Base-by-base conservation (phyloP, 352 stramenopile species). In the Phytophthora foliorum region DNA sequence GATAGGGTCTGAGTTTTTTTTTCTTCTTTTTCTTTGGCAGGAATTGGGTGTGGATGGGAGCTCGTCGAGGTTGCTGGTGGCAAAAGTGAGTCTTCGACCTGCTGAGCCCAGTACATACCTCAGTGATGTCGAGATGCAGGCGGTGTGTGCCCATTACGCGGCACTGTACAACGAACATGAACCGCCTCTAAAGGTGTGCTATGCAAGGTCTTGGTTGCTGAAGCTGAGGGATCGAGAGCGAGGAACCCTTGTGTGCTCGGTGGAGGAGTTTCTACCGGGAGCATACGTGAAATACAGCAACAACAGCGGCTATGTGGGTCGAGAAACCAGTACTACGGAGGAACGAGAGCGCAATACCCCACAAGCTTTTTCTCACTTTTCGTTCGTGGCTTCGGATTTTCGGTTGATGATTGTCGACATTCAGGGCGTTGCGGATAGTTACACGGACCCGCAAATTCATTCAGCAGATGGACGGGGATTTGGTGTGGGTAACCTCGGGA, bases 91-190 rank as follows among this genome's bases (percentile, higher is more conserved):
- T 64, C 84, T 91, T 31, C 77, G 82, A 24, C 69, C 71, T 7
- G 84, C 81, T 10, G 88, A 91, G 19, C 84, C 86, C 5, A 92
- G 81, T 19, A 86, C 85, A 0, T 95, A 95, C 57, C 69, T 93
- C 48, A 92, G 88, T 64, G 89, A 97, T 39, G 89, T 97, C 21
- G 89, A 97, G 72, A 95, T 95, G 89, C 89, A 97, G 68, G 88
- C 89, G 6, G 86, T 94, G 11, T 97, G 89, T 66, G 87, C 86
- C 4, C 86, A 95, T 63, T 97, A 97, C 61, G 89, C 88, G 2
- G 80, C 84, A 48, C 69, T 97, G 19, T 97, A 95, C 70, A 95
- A 97, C 45, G 86, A 95, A 25, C 88, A 95, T 56, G 84, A 93
- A 54, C 88, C 88, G 14, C 88, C 88, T 9, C 57, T 93, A 14